Conservation (phyloP, 495 filamentous ascomycete genomes). For the Polyplosphaeria fusca region DNA sequence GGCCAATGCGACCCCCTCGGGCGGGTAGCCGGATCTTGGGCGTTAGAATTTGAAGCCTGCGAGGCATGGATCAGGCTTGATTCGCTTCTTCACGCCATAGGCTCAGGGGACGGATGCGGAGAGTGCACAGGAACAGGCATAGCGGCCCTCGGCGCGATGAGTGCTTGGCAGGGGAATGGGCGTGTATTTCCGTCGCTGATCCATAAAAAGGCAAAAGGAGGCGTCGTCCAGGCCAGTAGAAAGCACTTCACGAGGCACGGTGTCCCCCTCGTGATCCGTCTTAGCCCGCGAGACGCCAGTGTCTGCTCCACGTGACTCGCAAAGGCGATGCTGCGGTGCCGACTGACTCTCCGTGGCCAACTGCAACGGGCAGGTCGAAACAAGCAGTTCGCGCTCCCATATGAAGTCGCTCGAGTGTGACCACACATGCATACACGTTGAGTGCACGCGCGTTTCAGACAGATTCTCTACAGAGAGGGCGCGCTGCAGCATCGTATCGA, state of each 20-base stretch:
- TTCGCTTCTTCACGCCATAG: slow-evolving; percentile 10
- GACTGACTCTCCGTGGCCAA: not conserved
- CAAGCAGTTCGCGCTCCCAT: too few relatives aligned
- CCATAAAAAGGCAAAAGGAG: slow-evolving; percentile 2
- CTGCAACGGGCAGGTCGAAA: too few relatives aligned
- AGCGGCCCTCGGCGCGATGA: not conserved
- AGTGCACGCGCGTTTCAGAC: too few relatives aligned
- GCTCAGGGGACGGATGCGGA: slow-evolving; percentile 10
- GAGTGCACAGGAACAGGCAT: slow-evolving; percentile 26
- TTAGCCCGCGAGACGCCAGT: not conserved
- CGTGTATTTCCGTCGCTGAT: not conserved
- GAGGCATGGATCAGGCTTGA: not conserved
- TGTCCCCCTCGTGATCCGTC: not conserved
- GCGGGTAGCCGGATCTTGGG: not conserved
- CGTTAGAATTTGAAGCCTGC: not conserved
- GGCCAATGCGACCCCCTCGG: not conserved
- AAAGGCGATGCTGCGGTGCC: not conserved
- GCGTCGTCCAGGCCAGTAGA: slow-evolving; percentile 6
- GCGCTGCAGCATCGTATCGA: too few relatives aligned
- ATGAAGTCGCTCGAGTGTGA: too few relatives aligned
- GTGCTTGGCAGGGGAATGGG: slow-evolving; percentile 27
- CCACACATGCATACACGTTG: too few relatives aligned
- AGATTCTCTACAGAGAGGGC: too few relatives aligned
- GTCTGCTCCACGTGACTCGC: slow-evolving; percentile 15
- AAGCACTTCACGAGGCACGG: not conserved